A percentile compares a stretch with the other conserved stretches of the same genome.
Evolutionary conservation across 1,284 basidiomycete genomes (phyloP).

Genomic region (Apiotrichum domesticum): DNA sequence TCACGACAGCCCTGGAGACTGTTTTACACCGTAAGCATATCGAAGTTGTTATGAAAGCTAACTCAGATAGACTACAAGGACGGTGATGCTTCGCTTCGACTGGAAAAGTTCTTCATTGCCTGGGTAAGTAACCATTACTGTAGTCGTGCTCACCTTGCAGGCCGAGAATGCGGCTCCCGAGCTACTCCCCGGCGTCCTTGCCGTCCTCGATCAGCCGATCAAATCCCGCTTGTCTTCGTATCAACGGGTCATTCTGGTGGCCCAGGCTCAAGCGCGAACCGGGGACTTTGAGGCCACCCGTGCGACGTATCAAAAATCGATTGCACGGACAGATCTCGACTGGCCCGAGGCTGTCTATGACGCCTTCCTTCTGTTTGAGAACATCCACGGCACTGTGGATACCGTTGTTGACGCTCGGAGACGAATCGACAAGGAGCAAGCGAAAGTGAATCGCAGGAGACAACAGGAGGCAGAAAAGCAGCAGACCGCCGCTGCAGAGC

Average conservation of each 20-base stretch:
- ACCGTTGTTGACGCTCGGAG: conserved; percentile 64
- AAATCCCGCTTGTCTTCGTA: conserved; percentile 27
- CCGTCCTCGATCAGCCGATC: conserved; percentile 23
- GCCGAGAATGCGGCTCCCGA: conserved; percentile 28
- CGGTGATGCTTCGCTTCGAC: conserved; percentile 58
- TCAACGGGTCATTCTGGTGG: conserved; percentile 24
- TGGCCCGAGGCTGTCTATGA: conserved; percentile 91
- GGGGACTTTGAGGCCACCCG: conserved; percentile 59
- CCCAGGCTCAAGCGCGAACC: conserved; percentile 49
- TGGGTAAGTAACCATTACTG: conserved; percentile 53
- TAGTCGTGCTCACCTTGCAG: conserved; percentile 9
- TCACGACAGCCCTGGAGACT: conserved; percentile 18
- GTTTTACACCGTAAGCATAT: conserved; percentile 45
- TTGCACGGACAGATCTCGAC: conserved; percentile 60
- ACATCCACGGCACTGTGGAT: conserved; percentile 66
- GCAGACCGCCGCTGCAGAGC: conserved; percentile 12
- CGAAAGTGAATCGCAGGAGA: conserved; percentile 58
- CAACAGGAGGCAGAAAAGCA: conserved; percentile 13
- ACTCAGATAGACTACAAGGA: conserved; percentile 41
- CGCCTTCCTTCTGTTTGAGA: conserved; percentile 79
- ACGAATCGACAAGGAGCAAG: conserved; percentile 61
- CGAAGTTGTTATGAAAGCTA: too few relatives aligned
- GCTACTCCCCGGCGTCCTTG: conserved; percentile 23
- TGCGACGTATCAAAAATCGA: conserved; percentile 59
- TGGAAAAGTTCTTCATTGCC: conserved; percentile 73